A percentile compares a stretch with the other conserved stretches of the same genome.
These are phyloP conservation scores for Symbiodinium pilosum DNA, from an alignment of 73 alveolate genomes.

Conservation along the genomic window DNA sequence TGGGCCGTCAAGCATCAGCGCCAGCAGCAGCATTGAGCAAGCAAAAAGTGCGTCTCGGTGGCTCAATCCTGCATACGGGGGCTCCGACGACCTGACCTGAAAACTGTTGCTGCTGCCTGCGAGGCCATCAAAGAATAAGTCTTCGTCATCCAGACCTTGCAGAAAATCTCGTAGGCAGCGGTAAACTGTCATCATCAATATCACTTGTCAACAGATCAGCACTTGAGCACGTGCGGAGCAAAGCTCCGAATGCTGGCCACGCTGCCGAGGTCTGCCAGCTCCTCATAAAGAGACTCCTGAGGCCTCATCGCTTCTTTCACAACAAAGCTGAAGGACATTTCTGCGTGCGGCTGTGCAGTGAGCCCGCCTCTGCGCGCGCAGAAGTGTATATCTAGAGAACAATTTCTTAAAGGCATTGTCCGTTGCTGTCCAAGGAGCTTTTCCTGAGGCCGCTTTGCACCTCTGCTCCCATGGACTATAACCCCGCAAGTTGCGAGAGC, in stretches of 20 bases:
- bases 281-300: constrained; percentile 58
- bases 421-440: neutral
- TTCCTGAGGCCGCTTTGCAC: neutral
- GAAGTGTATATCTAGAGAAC: no score
- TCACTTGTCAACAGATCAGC: no score
- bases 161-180: neutral
- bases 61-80: constrained; percentile 7
- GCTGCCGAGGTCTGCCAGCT: constrained; percentile 65
- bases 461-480: neutral
- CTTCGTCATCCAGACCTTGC: constrained; percentile 90
- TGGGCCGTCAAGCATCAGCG: constrained; percentile 59
- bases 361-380: no score
- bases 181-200: no score
- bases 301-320: constrained; percentile 29
- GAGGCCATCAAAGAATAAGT: constrained; percentile 44
- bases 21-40: constrained; percentile 73
- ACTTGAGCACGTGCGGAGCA: neutral
- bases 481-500: neutral
- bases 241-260: neutral
- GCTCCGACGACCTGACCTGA: no score
- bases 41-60: constrained; percentile 83
- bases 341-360: no score
- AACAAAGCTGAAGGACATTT: no score
- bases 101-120: neutral
- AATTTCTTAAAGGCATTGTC: no score